Evolutionary conservation across 257 asterid species (phyloP).

Genomic region (Solanum bukasovii): DNA sequence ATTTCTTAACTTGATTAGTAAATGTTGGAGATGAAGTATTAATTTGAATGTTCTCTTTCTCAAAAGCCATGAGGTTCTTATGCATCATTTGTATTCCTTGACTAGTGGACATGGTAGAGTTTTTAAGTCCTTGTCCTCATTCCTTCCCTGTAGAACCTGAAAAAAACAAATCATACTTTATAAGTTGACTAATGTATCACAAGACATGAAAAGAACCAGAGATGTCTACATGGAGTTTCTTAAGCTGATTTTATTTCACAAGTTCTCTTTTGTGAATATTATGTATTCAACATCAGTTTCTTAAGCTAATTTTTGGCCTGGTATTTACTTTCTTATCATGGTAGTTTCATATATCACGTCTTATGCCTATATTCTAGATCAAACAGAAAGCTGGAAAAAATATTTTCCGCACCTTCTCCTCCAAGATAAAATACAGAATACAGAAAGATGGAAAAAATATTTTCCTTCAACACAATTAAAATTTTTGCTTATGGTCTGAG

Average conservation of each 20-base stretch:
- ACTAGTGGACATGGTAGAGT: neutral
- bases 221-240: neutral
- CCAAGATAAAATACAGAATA: neutral
- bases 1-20: too few species aligned
- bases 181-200: neutral
- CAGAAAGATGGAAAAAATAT: neutral
- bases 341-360: neutral
- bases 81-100: neutral
- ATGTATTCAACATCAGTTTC: neutral
- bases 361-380: neutral
- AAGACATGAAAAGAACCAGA: neutral
- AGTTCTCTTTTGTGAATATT: neutral
- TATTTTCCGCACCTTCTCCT: neutral
- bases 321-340: neutral
- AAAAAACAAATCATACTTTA: too few species aligned
- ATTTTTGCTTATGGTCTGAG: too few species aligned
- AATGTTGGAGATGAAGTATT: neutral
- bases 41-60: neutral
- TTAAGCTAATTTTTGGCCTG: neutral
- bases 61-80: neutral
- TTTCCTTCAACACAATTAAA: neutral
- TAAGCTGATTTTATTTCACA: neutral
- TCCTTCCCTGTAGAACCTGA: neutral
- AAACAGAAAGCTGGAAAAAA: neutral
- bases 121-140: neutral